phyloP scores from a whole-genome alignment of 768 basidiomycete species.

The Suillus clintonianus region DNA sequence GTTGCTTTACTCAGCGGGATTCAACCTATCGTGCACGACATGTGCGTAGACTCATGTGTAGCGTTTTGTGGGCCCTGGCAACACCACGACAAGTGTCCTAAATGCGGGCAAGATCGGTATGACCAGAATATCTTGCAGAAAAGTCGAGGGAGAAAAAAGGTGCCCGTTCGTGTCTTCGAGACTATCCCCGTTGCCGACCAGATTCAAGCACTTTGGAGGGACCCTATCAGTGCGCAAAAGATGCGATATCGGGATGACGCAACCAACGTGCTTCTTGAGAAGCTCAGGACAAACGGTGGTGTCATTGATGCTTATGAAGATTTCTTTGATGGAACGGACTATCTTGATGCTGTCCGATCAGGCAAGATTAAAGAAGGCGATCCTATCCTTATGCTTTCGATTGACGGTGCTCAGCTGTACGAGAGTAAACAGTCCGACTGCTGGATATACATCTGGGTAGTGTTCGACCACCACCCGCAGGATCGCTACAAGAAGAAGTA shows the following conservation, averaged over 20 bases:
- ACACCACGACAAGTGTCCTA: slow-evolving; percentile 28
- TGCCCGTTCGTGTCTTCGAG: slow-evolving; percentile 6
- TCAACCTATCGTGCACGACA: slow-evolving; percentile 8
- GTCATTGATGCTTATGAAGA: not conserved
- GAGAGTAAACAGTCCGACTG: slow-evolving; percentile 32
- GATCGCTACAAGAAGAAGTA: slow-evolving; percentile 31
- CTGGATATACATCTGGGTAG: slow-evolving; percentile 36
- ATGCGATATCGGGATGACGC: slow-evolving; percentile 3
- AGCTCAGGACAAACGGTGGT: slow-evolving; percentile 1
- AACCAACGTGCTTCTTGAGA: slow-evolving; percentile 2
- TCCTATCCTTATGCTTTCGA: slow-evolving; percentile 18
- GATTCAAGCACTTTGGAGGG: slow-evolving; percentile 39
- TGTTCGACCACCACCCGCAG: slow-evolving; percentile 24
- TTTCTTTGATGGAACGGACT: slow-evolving; percentile 12
- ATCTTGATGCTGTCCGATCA: slow-evolving; percentile 7
- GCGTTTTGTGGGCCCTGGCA: slow-evolving; percentile 17
- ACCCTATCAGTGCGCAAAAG: not conserved
- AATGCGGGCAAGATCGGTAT: slow-evolving; percentile 34
- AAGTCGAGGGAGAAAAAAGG: slow-evolving; percentile 2
- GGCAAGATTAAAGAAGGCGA: slow-evolving; percentile 14
- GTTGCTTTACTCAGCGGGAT: slow-evolving; percentile 5
- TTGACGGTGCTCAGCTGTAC: slow-evolving; percentile 34
- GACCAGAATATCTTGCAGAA: slow-evolving; percentile 4
- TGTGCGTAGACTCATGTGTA: slow-evolving; percentile 14
- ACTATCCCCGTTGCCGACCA: slow-evolving; percentile 30